Conservation (phyloP, 2,329 filamentous ascomycete genomes). For the Pseudocercospora fijiensis region DNA sequence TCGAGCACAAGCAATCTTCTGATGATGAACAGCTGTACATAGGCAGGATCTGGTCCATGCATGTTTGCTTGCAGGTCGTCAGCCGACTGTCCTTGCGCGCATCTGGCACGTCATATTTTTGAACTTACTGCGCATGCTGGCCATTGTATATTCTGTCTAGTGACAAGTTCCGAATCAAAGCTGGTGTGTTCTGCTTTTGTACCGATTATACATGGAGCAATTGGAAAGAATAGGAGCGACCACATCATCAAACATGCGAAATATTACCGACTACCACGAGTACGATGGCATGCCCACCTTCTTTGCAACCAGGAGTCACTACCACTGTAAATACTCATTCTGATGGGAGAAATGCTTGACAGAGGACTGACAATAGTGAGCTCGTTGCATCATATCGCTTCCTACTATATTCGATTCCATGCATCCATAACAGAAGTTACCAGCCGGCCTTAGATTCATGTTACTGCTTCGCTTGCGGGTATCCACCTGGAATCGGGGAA, state of each 20-base stretch:
- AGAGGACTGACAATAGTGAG: background rate
- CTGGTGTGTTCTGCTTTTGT: background rate
- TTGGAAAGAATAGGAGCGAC: background rate
- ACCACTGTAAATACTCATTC: background rate
- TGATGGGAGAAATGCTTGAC: background rate
- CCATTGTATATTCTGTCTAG: background rate
- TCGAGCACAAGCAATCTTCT: constrained; percentile 7
- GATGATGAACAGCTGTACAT: constrained; percentile 4
- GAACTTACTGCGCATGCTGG: constrained; percentile 11
- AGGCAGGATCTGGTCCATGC: constrained; percentile 10
- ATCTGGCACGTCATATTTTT: background rate
- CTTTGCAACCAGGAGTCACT: background rate
- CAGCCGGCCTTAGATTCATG: background rate
- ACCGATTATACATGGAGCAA: background rate
- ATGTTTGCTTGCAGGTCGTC: constrained; percentile 7
- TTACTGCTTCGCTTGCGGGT: background rate
- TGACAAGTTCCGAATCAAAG: background rate
- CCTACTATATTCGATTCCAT: constrained; percentile 2
- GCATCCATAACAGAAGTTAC: constrained; percentile 6
- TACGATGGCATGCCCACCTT: background rate
- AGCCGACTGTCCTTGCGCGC: background rate
- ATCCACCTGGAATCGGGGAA: background rate
- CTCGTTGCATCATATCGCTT: background rate
- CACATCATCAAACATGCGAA: background rate
- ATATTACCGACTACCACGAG: background rate